Percentiles rank a stretch among this genome's conserved stretches.
phyloP scores from a whole-genome alignment of 129 eudicot genomes.

The Tagetes patula region DNA sequence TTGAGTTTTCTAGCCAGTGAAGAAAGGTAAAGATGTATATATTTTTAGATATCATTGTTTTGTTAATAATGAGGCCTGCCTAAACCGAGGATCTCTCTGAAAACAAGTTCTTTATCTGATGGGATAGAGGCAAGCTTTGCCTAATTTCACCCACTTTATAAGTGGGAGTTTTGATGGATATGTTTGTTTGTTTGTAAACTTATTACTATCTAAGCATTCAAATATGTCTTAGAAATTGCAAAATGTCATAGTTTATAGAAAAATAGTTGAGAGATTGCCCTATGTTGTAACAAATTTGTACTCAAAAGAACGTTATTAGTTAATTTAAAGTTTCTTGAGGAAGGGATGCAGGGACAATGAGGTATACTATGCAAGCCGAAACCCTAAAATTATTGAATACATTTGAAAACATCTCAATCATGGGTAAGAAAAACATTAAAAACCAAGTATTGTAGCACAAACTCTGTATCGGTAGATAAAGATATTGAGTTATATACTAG shows the following conservation, averaged over 20 bases:
- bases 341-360: not conserved
- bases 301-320: not conserved
- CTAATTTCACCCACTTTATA: too few relatives aligned
- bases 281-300: not conserved
- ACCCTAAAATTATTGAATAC: not conserved
- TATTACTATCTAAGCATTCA: not conserved
- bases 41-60: too few relatives aligned
- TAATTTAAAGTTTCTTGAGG: not conserved
- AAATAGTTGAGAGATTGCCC: not conserved
- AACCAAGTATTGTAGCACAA: not conserved
- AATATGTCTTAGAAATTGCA: not conserved
- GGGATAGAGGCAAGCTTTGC: too few relatives aligned
- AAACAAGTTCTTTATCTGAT: too few relatives aligned
- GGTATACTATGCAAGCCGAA: not conserved
- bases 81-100: too few relatives aligned
- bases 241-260: not conserved
- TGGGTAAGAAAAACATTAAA: not conserved
- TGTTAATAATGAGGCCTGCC: too few relatives aligned
- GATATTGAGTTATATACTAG: conserved; percentile 10
- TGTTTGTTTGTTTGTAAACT: too few relatives aligned
- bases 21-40: too few relatives aligned
- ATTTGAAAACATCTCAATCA: not conserved
- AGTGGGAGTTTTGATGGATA: too few relatives aligned
- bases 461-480: conserved; percentile 2
- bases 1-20: too few relatives aligned